Evolutionary conservation across 2,329 filamentous ascomycete species (phyloP).

Genomic region (Arthroderma sp.): DNA sequence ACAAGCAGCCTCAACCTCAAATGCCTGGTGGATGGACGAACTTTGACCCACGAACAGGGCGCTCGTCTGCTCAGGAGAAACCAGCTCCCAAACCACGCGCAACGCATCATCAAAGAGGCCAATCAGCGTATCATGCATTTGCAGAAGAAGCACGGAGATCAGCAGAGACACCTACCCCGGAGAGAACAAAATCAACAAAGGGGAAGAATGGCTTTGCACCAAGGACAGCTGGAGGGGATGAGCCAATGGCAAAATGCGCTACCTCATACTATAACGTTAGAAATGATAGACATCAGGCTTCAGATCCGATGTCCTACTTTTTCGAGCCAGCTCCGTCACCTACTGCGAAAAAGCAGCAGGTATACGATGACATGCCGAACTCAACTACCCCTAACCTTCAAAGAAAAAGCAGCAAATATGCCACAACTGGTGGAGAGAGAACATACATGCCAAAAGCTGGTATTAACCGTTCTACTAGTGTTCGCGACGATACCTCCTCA

Average conservation of each 20-base stretch:
- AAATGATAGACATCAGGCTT: constrained; percentile 23
- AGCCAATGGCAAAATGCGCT: constrained; percentile 43
- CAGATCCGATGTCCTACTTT: constrained; percentile 27
- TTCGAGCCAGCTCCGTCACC: constrained; percentile 29
- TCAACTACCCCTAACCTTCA: constrained; percentile 27
- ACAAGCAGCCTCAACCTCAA: constrained; percentile 8
- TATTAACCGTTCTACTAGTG: constrained; percentile 42
- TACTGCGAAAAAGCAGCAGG: constrained; percentile 27
- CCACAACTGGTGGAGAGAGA: constrained; percentile 43
- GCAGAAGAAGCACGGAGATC: constrained; percentile 22
- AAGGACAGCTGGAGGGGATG: constrained; percentile 46
- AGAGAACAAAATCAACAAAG: constrained; percentile 34
- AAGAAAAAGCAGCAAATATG: constrained; percentile 45
- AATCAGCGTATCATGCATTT: constrained; percentile 32
- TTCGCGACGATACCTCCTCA: constrained; percentile 28
- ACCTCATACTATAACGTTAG: constrained; percentile 37
- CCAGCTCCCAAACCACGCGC: constrained; percentile 5
- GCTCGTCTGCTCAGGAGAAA: constrained; percentile 14
- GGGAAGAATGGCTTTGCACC: constrained; percentile 48
- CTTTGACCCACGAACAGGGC: constrained; percentile 31
- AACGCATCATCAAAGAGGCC: constrained; percentile 21
- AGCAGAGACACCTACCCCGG: constrained; percentile 22
- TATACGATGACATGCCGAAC: constrained; percentile 19
- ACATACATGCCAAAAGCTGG: constrained; percentile 43
- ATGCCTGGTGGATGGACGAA: constrained; percentile 26